Evolutionary conservation across 768 basidiomycete species (phyloP), one percentile per base, ranked within the genome.

Genomic region (Podaxis pistillaris): DNA sequence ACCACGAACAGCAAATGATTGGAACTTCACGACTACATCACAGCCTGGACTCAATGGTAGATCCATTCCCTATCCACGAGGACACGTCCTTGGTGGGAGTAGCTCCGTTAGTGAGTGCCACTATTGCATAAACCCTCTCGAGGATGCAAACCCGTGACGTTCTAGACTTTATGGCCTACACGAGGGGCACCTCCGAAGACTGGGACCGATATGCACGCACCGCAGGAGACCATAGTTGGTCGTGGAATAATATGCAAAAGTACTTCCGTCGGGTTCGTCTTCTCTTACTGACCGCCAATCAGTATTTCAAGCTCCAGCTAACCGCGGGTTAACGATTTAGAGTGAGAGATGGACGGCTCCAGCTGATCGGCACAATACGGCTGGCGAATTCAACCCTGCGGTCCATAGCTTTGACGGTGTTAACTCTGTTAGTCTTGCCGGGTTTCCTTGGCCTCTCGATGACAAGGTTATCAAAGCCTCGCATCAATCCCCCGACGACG

Each of bases 181-280:
- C 74, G 3, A 70, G 72, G 9, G 78, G 77, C n/a, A 68, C 74
- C 7, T 66, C 57, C 3, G 77, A 76, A 19, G 85, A 86, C 64
- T 88, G 79, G 62, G 81, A 87, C 65, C 79, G 83, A 58, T 84
- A 80, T 70, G 84, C 83, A 0, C 47, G 67, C 2, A 69, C 81
- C 17, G 72, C 76, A 7, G 83, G 79, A 3, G 83, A 86, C 33
- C 56, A 73, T 3, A 75, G 76, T 9, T 88, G 86, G 86, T 68
- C 69, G 1, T 77, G 75, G 75, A 61, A 67, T 17, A 68, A 63
- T 7, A 65, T 79, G 26, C 68, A 72, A 26, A 67, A 66, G 50
- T 77, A 75, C 51, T 66, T 73, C 47, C 37, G 44, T 3, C 74
- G 71, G 68, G 76, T 73, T 36, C 56, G 58, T 36, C 15, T 22